Base-by-base conservation (phyloP, 768 basidiomycete species). In the Mycena venus region DNA sequence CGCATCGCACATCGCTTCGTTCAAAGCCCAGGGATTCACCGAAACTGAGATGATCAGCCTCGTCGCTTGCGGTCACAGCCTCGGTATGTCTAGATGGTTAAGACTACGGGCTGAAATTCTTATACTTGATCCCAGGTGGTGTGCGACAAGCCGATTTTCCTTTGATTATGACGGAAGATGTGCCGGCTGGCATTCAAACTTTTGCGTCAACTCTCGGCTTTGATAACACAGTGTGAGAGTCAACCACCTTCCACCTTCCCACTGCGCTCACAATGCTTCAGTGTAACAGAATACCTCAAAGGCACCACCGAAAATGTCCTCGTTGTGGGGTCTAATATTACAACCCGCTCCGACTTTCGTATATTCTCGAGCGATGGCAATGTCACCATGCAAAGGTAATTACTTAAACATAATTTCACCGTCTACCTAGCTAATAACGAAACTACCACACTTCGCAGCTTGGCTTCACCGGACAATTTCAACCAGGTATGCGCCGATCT, bases 341-440 rank as follows among this genome's bases (percentile, higher is more conserved):
- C 79, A 5, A 69, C 69, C 14, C 71, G 63, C 36, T 80, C 80
- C 19, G 80, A 80, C 40, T 62, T 77, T 29, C 79, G 77, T n/a
- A 78, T 80, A 38, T 80, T 80, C 59, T 68, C 62, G 2, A 72
- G 68, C 27, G 80, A 80, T 53, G 72, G 72, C 10, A 80, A 80
- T 69, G 71, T 49, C 12, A 80, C 79, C 21, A 78, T 80, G 75
- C 60, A 72, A 40, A 67, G 58, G 79, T 78, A 38, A n/a, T n/a
- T n/a, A n/a, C n/a, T n/a, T n/a, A n/a, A n/a, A n/a, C n/a, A n/a
- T n/a, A n/a, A n/a, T n/a, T n/a, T n/a, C n/a, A n/a, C n/a, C n/a
- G n/a, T n/a, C n/a, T n/a, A n/a, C n/a, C n/a, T n/a, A n/a, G n/a
- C n/a, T n/a, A n/a, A n/a, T n/a, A n/a, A n/a, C n/a, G n/a, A n/a